Conservation (phyloP, 2,329 filamentous ascomycete species). For the Aspergillus pseudonomiae region DNA sequence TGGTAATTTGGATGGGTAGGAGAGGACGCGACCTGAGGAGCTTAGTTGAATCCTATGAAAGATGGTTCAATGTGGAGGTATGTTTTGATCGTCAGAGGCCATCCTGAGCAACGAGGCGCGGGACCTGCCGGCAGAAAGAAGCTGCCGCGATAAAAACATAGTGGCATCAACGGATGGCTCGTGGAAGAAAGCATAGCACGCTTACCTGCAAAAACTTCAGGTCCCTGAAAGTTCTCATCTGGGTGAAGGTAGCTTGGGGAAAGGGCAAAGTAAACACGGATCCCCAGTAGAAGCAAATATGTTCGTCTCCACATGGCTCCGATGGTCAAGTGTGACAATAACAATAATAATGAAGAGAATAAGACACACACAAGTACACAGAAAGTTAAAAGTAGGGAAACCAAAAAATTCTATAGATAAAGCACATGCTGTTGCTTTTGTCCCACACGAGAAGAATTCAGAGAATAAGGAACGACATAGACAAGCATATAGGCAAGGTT, state of each 20-base stretch:
- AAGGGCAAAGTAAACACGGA: conserved; percentile 91
- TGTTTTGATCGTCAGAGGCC: not conserved
- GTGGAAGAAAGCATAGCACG: conserved; percentile 19
- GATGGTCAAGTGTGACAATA: not conserved
- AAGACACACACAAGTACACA: not conserved
- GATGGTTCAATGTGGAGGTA: not conserved
- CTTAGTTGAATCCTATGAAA: not conserved
- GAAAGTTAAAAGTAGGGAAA: not conserved
- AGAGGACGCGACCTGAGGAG: conserved; percentile 81
- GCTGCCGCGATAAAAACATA: not conserved
- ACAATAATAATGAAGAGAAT: not conserved
- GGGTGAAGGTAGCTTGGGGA: conserved; percentile 96
- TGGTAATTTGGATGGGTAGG: conserved; percentile 83
- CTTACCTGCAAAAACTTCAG: conserved; percentile 94
- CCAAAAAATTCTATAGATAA: not conserved
- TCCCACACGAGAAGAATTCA: not conserved
- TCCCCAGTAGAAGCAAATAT: conserved; percentile 80
- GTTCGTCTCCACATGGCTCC: conserved; percentile 82
- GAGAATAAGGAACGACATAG: not conserved
- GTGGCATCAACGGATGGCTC: conserved; percentile 11
- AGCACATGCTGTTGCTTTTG: conserved; percentile 6
- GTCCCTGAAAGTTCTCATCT: conserved; percentile 98
- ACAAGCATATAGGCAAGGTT: not conserved
- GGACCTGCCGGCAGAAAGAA: not conserved
- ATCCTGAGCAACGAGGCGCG: not conserved